phyloP scores from a whole-genome alignment of 1,139 yeast species.

The Geotrichum siamense region DNA sequence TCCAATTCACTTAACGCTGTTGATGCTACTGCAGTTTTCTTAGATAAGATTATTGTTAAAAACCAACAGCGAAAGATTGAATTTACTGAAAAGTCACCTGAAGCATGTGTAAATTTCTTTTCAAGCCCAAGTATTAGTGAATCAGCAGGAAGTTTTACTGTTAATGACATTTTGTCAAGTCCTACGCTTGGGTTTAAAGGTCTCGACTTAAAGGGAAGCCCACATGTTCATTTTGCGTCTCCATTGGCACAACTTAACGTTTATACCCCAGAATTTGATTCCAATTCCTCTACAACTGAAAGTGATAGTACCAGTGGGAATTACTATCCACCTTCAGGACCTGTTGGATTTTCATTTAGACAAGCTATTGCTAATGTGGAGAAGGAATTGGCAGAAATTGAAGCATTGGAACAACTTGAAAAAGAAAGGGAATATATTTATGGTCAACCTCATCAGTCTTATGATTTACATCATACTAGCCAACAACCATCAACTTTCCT shows the following conservation, averaged over 20 bases:
- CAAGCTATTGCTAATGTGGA: conserved; percentile 7
- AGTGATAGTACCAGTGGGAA: not conserved
- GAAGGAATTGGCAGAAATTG: conserved; percentile 9
- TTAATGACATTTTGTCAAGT: conserved; percentile 5
- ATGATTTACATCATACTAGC: no score
- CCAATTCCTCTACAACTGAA: conserved; percentile 2
- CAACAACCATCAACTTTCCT: no score
- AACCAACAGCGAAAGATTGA: not conserved
- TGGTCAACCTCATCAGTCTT: no score
- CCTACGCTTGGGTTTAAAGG: conserved; percentile 5
- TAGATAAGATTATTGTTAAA: not conserved
- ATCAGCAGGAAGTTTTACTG: conserved; percentile 3
- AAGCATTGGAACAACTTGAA: conserved; percentile 2
- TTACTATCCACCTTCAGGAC: not conserved
- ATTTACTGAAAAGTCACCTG: not conserved
- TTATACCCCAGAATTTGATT: conserved; percentile 11
- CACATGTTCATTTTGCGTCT: conserved; percentile 13
- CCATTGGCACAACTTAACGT: conserved; percentile 11
- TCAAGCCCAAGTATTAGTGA: conserved; percentile 3
- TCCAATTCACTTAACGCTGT: not conserved
- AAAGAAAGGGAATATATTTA: not conserved
- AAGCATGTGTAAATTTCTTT: not conserved
- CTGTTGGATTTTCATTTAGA: conserved; percentile 2
- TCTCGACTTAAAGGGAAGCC: conserved; percentile 1
- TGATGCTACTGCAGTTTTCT: conserved; percentile 5